A percentile compares a stretch with the other conserved stretches of the same genome.
These are phyloP conservation scores for Candida peoriensis DNA, from an alignment of 805 yeast genomes.

Conservation along the genomic window DNA sequence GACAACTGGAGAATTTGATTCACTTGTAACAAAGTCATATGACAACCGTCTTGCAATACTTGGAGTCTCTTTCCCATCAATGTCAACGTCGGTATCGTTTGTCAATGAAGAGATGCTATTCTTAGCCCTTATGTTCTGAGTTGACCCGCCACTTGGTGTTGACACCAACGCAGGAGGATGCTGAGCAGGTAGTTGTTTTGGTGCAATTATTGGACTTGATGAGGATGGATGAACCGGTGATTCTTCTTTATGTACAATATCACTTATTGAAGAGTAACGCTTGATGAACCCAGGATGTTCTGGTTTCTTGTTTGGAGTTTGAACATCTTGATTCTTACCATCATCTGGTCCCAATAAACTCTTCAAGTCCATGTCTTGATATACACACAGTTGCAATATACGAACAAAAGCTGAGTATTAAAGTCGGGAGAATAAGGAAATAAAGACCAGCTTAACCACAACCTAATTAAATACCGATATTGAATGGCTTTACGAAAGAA, in stretches of 20 bases:
- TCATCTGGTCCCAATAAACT: no score
- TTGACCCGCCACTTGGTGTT: slow-evolving; percentile 6
- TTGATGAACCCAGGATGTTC: slow-evolving; percentile 8
- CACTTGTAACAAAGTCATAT: slow-evolving; percentile 18
- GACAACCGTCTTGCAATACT: slow-evolving; percentile 28
- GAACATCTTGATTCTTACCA: not conserved
- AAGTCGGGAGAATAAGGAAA: no score
- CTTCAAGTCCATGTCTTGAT: no score
- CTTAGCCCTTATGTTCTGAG: slow-evolving; percentile 15
- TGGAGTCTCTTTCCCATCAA: slow-evolving; percentile 36
- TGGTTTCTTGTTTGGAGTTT: no score
- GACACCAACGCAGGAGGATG: no score
- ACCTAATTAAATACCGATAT: no score
- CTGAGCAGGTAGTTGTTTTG: slow-evolving; percentile 12
- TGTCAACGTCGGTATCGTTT: slow-evolving; percentile 41
- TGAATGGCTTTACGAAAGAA: no score
- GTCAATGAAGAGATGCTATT: slow-evolving; percentile 29
- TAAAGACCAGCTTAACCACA: no score
- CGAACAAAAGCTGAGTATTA: no score
- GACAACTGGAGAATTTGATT: slow-evolving; percentile 21
- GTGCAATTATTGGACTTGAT: slow-evolving; percentile 5
- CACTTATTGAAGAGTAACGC: slow-evolving; percentile 17
- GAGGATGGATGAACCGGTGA: slow-evolving; percentile 1
- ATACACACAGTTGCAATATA: no score
- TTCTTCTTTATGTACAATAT: slow-evolving; percentile 16